These are phyloP conservation scores for Perkinsus olseni DNA, from an alignment of 169 alveolate species.

Conservation along the genomic window DNA sequence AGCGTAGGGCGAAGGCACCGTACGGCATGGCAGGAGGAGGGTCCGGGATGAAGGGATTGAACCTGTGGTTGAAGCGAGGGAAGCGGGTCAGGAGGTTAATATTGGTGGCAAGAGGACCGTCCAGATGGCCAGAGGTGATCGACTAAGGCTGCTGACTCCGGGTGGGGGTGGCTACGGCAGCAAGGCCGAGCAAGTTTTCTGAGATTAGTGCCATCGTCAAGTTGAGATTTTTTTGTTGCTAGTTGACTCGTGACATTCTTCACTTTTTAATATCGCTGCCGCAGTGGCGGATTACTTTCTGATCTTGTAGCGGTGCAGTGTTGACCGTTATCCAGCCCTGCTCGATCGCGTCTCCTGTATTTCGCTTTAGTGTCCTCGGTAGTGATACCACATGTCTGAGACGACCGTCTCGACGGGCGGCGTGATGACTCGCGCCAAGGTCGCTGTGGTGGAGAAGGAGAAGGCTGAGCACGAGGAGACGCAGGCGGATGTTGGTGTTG, in stretches of 20 bases:
- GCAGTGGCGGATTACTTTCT: not conserved
- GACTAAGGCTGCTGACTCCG: constrained; percentile 54
- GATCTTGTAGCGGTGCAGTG: no score
- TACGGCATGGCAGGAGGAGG: constrained; percentile 66
- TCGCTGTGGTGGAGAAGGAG: not conserved
- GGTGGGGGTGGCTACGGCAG: constrained; percentile 81
- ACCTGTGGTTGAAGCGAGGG: constrained; percentile 38
- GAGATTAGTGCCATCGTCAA: no score
- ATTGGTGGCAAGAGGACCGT: constrained; percentile 53
- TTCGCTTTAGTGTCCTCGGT: not conserved
- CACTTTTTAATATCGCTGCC: not conserved
- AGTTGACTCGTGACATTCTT: no score
- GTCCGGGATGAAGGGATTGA: constrained; percentile 53
- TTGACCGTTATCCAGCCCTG: not conserved
- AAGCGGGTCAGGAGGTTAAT: constrained; percentile 17
- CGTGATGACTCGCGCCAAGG: not conserved
- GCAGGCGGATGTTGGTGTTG: not conserved
- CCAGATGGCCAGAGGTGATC: constrained; percentile 35
- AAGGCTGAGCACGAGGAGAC: not conserved
- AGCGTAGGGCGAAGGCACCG: constrained; percentile 61
- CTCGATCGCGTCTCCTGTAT: not conserved
- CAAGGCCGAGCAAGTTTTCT: not conserved
- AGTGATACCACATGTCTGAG: not conserved
- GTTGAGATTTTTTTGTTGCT: no score
- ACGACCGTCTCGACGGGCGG: not conserved